Conservation (phyloP, 768 basidiomycete genomes). For the Cubamyces sp. region DNA sequence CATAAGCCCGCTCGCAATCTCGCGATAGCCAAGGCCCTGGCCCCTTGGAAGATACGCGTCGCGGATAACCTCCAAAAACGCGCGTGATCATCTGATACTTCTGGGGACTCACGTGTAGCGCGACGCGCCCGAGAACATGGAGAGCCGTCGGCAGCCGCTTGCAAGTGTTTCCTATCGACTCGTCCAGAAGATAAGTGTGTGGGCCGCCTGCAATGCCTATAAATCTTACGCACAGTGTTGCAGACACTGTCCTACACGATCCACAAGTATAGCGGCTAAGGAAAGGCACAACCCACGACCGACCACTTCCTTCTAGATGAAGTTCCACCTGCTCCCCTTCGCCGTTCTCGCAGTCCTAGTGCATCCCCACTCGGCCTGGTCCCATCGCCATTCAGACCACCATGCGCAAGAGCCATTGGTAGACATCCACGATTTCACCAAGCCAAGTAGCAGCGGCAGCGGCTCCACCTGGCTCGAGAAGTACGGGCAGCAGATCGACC, state of each 20-base stretch:
- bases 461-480: conserved; percentile 64
- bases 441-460: background rate
- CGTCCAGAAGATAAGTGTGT: background rate
- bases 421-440: conserved; percentile 15
- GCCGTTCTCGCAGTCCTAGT: conserved; percentile 1
- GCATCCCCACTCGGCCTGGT: background rate
- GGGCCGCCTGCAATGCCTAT: background rate
- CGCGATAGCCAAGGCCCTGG: no score
- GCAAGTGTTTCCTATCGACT: conserved; percentile 16
- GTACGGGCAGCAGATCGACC: conserved; percentile 77
- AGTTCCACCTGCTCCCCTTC: conserved; percentile 1
- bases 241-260: background rate
- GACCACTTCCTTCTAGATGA: background rate
- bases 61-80: no score
- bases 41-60: no score
- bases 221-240: background rate
- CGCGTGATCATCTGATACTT: conserved; percentile 1
- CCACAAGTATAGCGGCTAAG: background rate
- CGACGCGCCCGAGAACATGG: background rate
- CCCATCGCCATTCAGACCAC: conserved; percentile 1
- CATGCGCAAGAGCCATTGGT: conserved; percentile 12
- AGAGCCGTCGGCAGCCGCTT: conserved; percentile 9
- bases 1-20: no score
- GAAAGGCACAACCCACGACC: background rate
- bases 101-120: background rate